Percentiles rank a stretch among this genome's conserved stretches.
These are phyloP conservation scores for Thuidium tamariscinum DNA, from an alignment of 225 moss, liverwort and hornwort species.

Conservation along the genomic window DNA sequence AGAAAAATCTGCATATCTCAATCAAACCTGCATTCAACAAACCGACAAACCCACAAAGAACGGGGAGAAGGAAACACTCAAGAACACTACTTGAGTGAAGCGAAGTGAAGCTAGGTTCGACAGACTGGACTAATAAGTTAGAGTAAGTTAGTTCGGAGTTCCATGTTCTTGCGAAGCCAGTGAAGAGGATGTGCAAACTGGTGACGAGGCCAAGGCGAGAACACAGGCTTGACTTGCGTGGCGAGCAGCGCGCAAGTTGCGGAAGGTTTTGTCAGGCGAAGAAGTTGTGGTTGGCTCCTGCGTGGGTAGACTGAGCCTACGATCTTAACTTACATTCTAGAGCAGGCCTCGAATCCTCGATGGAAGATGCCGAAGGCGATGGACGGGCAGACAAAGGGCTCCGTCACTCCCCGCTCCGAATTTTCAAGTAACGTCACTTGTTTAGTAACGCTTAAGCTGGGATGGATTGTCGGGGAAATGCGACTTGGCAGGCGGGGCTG, in stretches of 20 bases:
- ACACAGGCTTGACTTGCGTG: background rate
- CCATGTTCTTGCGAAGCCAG: background rate
- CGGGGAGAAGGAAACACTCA: background rate
- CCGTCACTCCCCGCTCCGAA: background rate
- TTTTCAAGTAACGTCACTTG: background rate
- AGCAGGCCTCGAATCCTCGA: background rate
- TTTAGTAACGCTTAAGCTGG: background rate
- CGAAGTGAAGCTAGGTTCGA: background rate
- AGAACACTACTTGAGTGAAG: background rate
- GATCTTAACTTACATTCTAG: background rate
- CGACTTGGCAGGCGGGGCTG: too few relatives aligned
- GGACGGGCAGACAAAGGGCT: background rate
- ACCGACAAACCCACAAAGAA: background rate
- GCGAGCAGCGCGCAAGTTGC: background rate
- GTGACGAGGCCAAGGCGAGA: background rate
- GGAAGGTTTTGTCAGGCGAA: background rate
- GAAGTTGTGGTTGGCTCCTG: background rate
- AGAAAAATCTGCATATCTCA: background rate
- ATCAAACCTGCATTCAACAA: background rate
- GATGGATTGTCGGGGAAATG: too few relatives aligned
- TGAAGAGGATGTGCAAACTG: background rate
- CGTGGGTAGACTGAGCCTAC: background rate
- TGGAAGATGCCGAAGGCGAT: background rate
- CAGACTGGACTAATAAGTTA: background rate
- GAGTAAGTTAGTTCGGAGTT: background rate